Evolutionary conservation across 352 stramenopile genomes (phyloP), one percentile per base, ranked within the genome.

Genomic region (Pythium biforme): DNA sequence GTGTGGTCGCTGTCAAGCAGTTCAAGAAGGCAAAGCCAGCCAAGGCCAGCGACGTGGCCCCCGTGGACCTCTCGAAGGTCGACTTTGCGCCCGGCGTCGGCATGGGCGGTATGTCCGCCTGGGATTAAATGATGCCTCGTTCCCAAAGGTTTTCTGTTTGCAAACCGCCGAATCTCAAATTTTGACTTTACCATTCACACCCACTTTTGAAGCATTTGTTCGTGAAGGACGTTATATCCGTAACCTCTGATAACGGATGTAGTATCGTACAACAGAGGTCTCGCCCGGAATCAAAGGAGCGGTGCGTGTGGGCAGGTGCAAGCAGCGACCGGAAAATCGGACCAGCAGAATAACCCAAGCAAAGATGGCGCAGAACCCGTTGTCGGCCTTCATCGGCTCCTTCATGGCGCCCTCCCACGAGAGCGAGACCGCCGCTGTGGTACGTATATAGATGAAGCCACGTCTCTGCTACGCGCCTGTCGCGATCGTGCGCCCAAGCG

Each of bases 1-100:
- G 85, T 19, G 85, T 92, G 19, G 60, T 94, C 46, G 78, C 81
- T 27, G 73, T 91, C 17, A 91, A 92, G 67, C 75, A 92, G 52
- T 82, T 92, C 53, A 94, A 89, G 59, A 93, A 89, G 56, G 14
- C 68, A 9, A 87, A 79, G 55, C 77, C 81, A 58, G 34, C 25
- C 48, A 86, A 81, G 50, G 66, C 33, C 4, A 40, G 41, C 6
- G 54, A 70, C 20, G 45, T 40, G 15, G 46, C 55, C 4, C 15
- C 55, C n/a, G 67, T 94, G 15, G 79, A 92, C 51, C 61, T 92
- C 17, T 73, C 76, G 19, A 72, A 81, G 59, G 67, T 88, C 41
- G 75, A 86, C 62, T 88, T 91, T 23, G 79, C 77, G 40, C 76
- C 81, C 0, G 74, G 75, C 43, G 79, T 94, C 9, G 85, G 85